phyloP scores from a whole-genome alignment of 2,329 filamentous ascomycete species.

The Hymenoscyphus salicellus region DNA sequence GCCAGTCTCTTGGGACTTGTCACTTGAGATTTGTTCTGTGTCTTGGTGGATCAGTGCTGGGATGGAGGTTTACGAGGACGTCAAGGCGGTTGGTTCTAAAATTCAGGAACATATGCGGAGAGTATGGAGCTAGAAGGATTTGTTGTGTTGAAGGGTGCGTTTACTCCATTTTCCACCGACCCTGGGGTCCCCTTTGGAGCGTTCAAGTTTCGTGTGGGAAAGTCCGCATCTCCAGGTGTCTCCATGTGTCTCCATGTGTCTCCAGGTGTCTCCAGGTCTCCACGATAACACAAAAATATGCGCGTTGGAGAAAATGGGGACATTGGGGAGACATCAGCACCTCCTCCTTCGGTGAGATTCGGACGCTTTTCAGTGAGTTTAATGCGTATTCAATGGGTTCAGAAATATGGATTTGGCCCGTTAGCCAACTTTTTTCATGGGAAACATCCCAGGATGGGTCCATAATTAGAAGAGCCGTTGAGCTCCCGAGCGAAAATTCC shows the following conservation, averaged over 20 bases:
- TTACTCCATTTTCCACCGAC: background rate
- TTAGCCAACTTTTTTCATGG: background rate
- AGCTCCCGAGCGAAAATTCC: background rate
- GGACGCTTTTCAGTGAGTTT: background rate
- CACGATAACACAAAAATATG: background rate
- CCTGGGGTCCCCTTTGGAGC: background rate
- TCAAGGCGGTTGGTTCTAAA: background rate
- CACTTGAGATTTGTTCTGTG: background rate
- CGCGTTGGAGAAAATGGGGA: background rate
- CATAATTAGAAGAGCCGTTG: constrained; percentile 6
- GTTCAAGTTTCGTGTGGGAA: background rate
- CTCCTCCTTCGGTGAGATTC: background rate
- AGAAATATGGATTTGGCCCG: background rate
- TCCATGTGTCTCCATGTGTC: constrained; percentile 2
- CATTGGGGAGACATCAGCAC: background rate
- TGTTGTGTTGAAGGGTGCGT: background rate
- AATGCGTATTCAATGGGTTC: background rate
- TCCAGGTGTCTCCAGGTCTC: constrained; percentile 3
- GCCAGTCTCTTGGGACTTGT: constrained; percentile 1
- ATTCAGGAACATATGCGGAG: background rate
- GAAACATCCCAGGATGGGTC: background rate
- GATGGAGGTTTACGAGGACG: background rate
- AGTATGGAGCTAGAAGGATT: background rate
- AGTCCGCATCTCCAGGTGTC: constrained; percentile 1
- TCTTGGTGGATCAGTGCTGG: background rate